Conservation (phyloP, 179 eudicot species). For the Carnegiea gigantea region DNA sequence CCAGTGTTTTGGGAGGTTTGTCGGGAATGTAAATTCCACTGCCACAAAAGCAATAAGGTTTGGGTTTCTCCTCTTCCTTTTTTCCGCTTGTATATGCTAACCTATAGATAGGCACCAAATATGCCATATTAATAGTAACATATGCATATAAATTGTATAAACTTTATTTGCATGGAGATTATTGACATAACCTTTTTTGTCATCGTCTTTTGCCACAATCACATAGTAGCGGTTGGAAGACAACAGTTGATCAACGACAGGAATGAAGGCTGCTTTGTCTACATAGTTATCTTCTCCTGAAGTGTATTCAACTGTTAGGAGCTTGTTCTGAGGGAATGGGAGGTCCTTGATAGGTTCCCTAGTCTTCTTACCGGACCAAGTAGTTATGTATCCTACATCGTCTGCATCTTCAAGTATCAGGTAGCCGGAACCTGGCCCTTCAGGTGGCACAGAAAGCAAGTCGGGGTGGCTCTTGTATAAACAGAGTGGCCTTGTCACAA, state of each 20-base stretch:
- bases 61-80: not conserved
- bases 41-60: not conserved
- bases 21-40: not conserved
- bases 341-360: not conserved
- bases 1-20: not conserved
- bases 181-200: not conserved
- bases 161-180: not conserved
- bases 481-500: not conserved
- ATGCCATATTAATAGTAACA: not conserved
- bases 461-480: not conserved
- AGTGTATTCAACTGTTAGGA: not conserved
- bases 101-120: not conserved
- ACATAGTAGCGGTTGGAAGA: not conserved
- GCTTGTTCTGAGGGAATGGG: slow-evolving; percentile 14
- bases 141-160: not conserved
- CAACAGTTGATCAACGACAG: too few relatives aligned
- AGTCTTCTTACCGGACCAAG: not conserved
- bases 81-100: not conserved
- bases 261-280: too few relatives aligned
- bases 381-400: not conserved
- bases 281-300: too few relatives aligned
- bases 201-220: not conserved
- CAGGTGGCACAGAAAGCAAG: too few relatives aligned
- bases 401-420: not conserved
- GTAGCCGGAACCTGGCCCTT: too few relatives aligned